Percentiles rank a stretch among this genome's conserved stretches.
phyloP scores from a whole-genome alignment of 1,284 basidiomycete species.

The Heterobasidion parviporum region DNA sequence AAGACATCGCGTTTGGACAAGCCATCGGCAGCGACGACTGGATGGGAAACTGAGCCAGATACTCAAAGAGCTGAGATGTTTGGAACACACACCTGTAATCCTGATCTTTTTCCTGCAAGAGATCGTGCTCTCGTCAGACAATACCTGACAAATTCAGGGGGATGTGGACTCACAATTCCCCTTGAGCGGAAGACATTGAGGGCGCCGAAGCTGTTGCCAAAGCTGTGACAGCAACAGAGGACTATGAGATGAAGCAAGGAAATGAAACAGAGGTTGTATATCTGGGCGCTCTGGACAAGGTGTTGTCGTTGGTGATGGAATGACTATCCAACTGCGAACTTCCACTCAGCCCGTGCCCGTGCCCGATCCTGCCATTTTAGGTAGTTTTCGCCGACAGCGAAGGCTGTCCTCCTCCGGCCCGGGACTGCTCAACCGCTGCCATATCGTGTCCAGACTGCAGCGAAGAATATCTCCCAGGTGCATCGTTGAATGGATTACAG shows the following conservation, averaged over 20 bases:
- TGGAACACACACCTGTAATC: conserved; percentile 24
- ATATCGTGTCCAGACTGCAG: no score
- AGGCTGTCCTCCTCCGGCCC: no score
- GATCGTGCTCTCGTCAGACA: not conserved
- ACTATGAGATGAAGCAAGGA: not conserved
- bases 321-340: conserved; percentile 1
- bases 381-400: no score
- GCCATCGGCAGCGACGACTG: conserved; percentile 85
- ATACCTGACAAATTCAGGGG: not conserved
- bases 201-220: conserved; percentile 8
- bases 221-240: not conserved
- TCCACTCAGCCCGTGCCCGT: no score
- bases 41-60: not conserved
- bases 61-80: not conserved
- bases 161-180: conserved; percentile 10
- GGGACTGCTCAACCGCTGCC: no score
- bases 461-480: no score
- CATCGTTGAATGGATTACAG: no score
- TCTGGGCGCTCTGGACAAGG: no score
- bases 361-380: no score
- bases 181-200: conserved; percentile 10
- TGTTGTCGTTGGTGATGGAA: no score
- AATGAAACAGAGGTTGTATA: not conserved
- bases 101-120: conserved; percentile 27
- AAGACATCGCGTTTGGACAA: conserved; percentile 89